A percentile compares a stretch with the other conserved stretches of the same genome.
Evolutionary conservation across 1,139 yeast genomes (phyloP).

Genomic region (Nakaseomyces sp.): DNA sequence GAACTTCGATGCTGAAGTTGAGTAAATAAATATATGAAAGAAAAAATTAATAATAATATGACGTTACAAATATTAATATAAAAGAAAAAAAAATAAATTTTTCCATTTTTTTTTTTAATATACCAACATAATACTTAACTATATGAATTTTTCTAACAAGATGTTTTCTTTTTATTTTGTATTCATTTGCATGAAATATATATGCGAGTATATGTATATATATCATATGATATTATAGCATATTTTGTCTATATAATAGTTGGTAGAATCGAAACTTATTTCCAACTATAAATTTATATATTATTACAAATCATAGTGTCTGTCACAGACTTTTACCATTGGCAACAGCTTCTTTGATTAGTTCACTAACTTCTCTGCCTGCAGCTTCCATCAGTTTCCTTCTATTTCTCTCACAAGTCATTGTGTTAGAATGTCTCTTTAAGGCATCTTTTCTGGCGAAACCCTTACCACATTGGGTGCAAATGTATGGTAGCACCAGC

Average conservation of each 20-base stretch:
- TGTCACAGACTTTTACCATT: slow-evolving; percentile 13
- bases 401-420: slow-evolving; percentile 64
- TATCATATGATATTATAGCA: no score
- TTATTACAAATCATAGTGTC: no score
- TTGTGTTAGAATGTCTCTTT: slow-evolving; percentile 62
- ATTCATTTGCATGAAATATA: no score
- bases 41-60: background rate
- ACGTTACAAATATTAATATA: background rate
- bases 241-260: no score
- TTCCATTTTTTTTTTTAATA: background rate
- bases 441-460: slow-evolving; percentile 78
- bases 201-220: no score
- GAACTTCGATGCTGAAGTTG: slow-evolving; percentile 78
- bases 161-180: background rate
- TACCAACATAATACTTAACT: background rate
- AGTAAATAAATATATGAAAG: slow-evolving; percentile 34
- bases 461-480: slow-evolving; percentile 69
- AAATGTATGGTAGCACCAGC: slow-evolving; percentile 38
- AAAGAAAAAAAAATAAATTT: background rate
- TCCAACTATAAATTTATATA: no score
- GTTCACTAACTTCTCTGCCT: slow-evolving; percentile 24
- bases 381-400: slow-evolving; percentile 35
- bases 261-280: no score
- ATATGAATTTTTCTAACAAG: background rate
- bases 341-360: slow-evolving; percentile 21